phyloP scores from a whole-genome alignment of 129 eudicot species.

The Flaveria ramosissima region DNA sequence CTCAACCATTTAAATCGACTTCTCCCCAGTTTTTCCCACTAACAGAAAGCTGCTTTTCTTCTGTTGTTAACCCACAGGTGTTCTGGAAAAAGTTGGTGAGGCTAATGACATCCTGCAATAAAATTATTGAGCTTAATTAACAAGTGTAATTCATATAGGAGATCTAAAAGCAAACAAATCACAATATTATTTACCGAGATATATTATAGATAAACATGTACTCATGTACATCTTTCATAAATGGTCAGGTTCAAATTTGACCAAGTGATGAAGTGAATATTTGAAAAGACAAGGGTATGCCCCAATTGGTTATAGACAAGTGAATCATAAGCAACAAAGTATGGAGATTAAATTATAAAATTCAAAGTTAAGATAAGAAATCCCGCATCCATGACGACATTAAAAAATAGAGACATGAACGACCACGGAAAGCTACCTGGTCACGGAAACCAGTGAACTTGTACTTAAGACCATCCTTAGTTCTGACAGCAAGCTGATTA shows the following conservation, averaged over 20 bases:
- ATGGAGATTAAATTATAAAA: constrained; percentile 3
- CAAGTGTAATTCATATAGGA: not conserved
- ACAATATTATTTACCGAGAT: not conserved
- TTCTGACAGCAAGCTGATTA: constrained; percentile 77
- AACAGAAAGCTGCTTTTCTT: constrained; percentile 89
- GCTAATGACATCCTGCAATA: constrained; percentile 81
- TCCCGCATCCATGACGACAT: constrained; percentile 1
- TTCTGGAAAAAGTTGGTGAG: constrained; percentile 71
- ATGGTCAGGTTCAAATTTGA: not conserved
- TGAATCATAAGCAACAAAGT: constrained; percentile 7
- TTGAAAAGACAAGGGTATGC: constrained; percentile 5
- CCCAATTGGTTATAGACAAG: constrained; percentile 9
- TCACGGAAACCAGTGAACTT: constrained; percentile 93
- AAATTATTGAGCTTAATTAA: constrained; percentile 19
- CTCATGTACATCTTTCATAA: constrained; percentile 1
- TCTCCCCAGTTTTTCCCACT: constrained; percentile 96
- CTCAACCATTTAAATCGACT: constrained; percentile 81
- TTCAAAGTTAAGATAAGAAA: not conserved
- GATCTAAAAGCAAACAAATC: not conserved
- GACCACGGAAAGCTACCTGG: constrained; percentile 48
- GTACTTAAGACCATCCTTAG: constrained; percentile 74
- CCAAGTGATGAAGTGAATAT: not conserved
- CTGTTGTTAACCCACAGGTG: constrained; percentile 65
- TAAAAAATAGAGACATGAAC: not conserved
- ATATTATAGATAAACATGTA: constrained; percentile 11